Evolutionary conservation across 352 stramenopile genomes (phyloP).

Genomic region (Phytopythium cucurbitacearum): DNA sequence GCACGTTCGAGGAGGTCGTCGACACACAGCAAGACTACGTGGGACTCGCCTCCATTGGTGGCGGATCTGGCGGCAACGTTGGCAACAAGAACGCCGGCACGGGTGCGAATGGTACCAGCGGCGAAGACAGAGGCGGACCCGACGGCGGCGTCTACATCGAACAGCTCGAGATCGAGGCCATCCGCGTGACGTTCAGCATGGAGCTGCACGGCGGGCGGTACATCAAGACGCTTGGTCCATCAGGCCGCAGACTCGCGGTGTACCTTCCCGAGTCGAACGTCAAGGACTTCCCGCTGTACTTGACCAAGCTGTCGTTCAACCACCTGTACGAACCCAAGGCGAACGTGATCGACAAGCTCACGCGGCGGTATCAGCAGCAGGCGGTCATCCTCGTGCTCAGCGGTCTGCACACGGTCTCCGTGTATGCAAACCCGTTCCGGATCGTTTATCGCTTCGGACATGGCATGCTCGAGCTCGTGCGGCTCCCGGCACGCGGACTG

Average conservation of each 20-base stretch:
- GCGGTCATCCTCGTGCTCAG: conserved; percentile 81
- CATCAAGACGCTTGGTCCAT: conserved; percentile 80
- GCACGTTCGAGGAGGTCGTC: conserved; percentile 80
- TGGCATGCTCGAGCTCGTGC: conserved; percentile 75
- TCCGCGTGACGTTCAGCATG: conserved; percentile 85
- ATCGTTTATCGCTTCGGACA: conserved; percentile 85
- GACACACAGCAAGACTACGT: conserved; percentile 72
- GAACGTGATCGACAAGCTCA: conserved; percentile 73
- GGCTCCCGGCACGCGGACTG: conserved; percentile 69
- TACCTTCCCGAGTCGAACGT: conserved; percentile 88
- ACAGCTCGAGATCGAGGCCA: conserved; percentile 79
- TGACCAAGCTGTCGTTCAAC: conserved; percentile 77
- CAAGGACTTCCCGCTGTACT: conserved; percentile 83
- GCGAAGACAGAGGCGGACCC: conserved; percentile 17
- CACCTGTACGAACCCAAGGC: conserved; percentile 80
- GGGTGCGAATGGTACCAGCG: conserved; percentile 2
- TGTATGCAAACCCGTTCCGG: conserved; percentile 86
- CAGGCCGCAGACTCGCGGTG: conserved; percentile 62
- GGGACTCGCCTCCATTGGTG: conserved; percentile 9
- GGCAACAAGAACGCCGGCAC: conserved; percentile 6
- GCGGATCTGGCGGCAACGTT: conserved; percentile 12
- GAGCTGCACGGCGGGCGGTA: conserved; percentile 81
- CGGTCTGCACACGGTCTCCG: conserved; percentile 79
- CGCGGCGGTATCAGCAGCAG: conserved; percentile 79
- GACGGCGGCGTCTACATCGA: conserved; percentile 83